These are phyloP conservation scores for Boletus subparvulus DNA, from an alignment of 768 basidiomycete species.

Conservation along the genomic window DNA sequence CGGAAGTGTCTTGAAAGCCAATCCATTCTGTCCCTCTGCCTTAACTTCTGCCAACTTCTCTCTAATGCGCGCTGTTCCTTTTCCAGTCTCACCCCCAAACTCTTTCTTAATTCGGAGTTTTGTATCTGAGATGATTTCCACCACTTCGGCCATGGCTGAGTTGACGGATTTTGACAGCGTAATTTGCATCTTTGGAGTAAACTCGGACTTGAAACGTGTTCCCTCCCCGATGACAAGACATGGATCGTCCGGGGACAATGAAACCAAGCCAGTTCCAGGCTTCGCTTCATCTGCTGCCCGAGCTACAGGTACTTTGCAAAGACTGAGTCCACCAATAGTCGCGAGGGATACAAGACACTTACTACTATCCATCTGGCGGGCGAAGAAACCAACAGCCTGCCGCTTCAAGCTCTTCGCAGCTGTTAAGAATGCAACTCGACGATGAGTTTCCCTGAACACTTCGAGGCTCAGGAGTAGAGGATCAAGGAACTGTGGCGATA, in stretches of 20 bases:
- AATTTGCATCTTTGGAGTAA: conserved; percentile 79
- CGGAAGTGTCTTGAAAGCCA: conserved; percentile 81
- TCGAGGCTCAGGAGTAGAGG: conserved; percentile 82
- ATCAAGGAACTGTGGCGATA: conserved; percentile 75
- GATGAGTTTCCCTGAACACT: conserved; percentile 78
- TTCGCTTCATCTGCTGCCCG: conserved; percentile 87
- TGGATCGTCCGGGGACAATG: conserved; percentile 72
- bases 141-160: conserved; percentile 78
- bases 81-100: conserved; percentile 79
- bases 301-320: conserved; percentile 76
- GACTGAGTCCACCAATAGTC: conserved; percentile 7
- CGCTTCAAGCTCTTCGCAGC: conserved; percentile 89
- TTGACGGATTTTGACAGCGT: conserved; percentile 80
- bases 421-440: conserved; percentile 82
- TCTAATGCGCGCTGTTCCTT: conserved; percentile 63
- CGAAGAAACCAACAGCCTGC: conserved; percentile 76
- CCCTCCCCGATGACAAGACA: conserved; percentile 79
- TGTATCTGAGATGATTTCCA: conserved; percentile 87
- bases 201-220: conserved; percentile 74
- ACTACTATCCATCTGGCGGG: conserved; percentile 87
- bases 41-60: conserved; percentile 65
- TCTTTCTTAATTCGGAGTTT: conserved; percentile 82
- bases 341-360: conserved; percentile 23
- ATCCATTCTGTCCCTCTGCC: conserved; percentile 54
- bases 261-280: conserved; percentile 69